Base-by-base conservation (phyloP, 345 rosid species). In the Rhodamnia rubescens region DNA sequence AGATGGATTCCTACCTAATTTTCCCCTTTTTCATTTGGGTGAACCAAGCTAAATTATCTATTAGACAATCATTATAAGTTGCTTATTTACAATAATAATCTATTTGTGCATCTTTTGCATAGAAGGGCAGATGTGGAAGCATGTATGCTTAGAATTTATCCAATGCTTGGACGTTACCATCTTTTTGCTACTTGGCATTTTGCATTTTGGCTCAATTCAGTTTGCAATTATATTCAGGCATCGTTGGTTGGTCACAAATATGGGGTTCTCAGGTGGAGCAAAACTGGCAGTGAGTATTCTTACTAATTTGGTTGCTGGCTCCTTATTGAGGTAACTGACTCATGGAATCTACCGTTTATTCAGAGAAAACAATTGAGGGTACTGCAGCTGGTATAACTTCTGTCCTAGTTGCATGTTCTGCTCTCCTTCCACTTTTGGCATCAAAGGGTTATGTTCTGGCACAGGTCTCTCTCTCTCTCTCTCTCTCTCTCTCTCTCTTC, bases 301-400 rank as follows among this genome's bases (percentile, higher is more conserved):
- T 82, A 58, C 21, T 24, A 9, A 24, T 61, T 57, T 11, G n/a
- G 21, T 27, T 53, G 40, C 74, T 21, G 13, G 26, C 44, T 81
- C 36, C 50, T 83, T 58, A 3, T 9, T 20, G 13, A 42, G 84
- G 59, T 42, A 83, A 55, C 89, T 90, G 84, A 90, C 26, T 16
- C 36, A 84, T 29, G 83, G 78, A 87, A 83, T 24, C 14, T 69
- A 36, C 80, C 8, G 47, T 47, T 84, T 84, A 12, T 84, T 87
- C 91, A 97, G 98, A 97, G 92, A 97, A 95, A 95, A 97, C 99
- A 6, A 89, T 95, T 55, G 99, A 97, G 90, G 99, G 99, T 83
- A 97, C 99, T 86, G 99, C 98, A 52, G 98, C 99, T 59, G 98
- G 99, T 59, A 94, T 97, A 89, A 92, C 95, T 50, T 95, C 98